Percentiles rank a stretch among this genome's conserved stretches.
Evolutionary conservation across 2,329 filamentous ascomycete genomes (phyloP).

Genomic region (Scytalidium sp.): DNA sequence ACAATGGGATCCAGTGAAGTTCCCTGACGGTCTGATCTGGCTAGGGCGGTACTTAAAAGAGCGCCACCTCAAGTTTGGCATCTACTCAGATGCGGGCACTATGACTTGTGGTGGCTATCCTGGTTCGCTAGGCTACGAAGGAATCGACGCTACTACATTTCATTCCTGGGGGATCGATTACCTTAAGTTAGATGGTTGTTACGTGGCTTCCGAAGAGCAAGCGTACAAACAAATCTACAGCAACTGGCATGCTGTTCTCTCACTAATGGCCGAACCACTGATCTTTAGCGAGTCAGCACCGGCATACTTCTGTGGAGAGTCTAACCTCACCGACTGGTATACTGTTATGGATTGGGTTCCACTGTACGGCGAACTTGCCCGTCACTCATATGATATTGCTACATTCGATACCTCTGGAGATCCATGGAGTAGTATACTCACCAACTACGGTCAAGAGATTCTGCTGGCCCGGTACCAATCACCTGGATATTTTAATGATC

Average conservation of each 20-base stretch:
- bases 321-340: constrained; percentile 36
- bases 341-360: constrained; percentile 41
- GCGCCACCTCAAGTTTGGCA: constrained; percentile 57
- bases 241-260: constrained; percentile 34
- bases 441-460: constrained; percentile 35
- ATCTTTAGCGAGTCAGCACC: constrained; percentile 29
- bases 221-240: constrained; percentile 31
- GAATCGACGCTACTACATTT: constrained; percentile 53
- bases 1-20: constrained; percentile 43
- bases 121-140: constrained; percentile 53
- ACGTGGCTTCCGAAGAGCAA: constrained; percentile 30
- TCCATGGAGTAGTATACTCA: constrained; percentile 41
- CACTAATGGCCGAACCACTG: too few relatives aligned
- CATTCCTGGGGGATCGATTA: constrained; percentile 56
- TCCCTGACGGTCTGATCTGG: constrained; percentile 54
- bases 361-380: constrained; percentile 30
- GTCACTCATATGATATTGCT: constrained; percentile 23
- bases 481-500: constrained; percentile 26
- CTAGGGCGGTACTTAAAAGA: constrained; percentile 50
- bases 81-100: constrained; percentile 53
- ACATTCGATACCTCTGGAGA: constrained; percentile 3
- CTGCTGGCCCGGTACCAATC: constrained; percentile 15
- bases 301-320: constrained; percentile 43
- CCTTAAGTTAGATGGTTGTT: constrained; percentile 56
- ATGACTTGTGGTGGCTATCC: constrained; percentile 51